Percentiles rank a stretch among this genome's conserved stretches.
These are phyloP conservation scores for Rhodotorula kratochvilovae DNA, from an alignment of 768 basidiomycete species.

Conservation along the genomic window DNA sequence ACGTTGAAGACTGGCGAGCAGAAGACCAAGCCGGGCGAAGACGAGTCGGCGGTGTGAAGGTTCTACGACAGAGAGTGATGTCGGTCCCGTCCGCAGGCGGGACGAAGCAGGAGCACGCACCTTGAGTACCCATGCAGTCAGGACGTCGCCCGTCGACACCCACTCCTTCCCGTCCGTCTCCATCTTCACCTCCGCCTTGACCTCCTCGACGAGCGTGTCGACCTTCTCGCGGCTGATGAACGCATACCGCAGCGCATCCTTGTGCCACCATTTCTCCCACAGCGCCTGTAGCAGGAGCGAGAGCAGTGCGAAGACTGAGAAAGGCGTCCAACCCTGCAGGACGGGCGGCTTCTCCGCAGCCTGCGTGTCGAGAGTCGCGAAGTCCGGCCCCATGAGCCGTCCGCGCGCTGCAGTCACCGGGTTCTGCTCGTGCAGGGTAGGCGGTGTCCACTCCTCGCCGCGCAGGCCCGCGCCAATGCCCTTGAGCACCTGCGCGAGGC, in stretches of 20 bases:
- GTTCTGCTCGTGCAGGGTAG: not conserved
- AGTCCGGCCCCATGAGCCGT: not conserved
- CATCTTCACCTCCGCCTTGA: not conserved
- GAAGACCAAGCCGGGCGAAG: fast-evolving
- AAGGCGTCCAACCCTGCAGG: not conserved
- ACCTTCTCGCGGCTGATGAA: not conserved
- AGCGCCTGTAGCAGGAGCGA: not conserved
- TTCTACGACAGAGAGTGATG: not conserved
- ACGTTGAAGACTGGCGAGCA: not conserved
- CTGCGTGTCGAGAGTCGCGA: not conserved
- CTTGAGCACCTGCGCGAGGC: not conserved
- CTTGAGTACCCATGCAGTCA: not conserved
- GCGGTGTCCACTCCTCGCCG: not conserved
- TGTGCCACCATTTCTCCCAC: not conserved
- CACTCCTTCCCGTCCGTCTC: not conserved
- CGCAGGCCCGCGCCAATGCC: not conserved
- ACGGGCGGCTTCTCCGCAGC: not conserved
- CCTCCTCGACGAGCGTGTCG: not conserved
- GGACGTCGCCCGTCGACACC: not conserved
- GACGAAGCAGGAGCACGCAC: not conserved
- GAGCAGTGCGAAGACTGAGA: too few species aligned
- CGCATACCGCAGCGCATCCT: not conserved
- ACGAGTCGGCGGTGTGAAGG: not conserved
- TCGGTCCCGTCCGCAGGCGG: not conserved
- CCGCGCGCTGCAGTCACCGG: not conserved